Conservation (phyloP, 306 rosid genomes). For the Purshia tridentata region DNA sequence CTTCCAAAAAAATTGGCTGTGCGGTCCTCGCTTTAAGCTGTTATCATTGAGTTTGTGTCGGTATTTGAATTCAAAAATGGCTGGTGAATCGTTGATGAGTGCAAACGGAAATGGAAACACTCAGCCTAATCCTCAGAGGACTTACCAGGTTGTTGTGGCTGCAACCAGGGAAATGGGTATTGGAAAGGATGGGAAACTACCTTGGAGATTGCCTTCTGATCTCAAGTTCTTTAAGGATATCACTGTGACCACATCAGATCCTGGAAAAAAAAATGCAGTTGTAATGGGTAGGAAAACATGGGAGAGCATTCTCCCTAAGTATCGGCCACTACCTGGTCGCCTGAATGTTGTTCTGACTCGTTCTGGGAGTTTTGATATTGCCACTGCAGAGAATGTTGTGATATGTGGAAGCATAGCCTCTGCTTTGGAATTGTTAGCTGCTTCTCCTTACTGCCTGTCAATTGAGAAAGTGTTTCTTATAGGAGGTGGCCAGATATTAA, state of each 20-base stretch:
- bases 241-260: slow-evolving; percentile 64
- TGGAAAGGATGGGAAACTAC: slow-evolving; percentile 80
- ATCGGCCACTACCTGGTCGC: slow-evolving; percentile 78
- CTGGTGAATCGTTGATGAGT: slow-evolving; percentile 49
- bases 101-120: slow-evolving; percentile 51
- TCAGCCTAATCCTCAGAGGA: slow-evolving; percentile 64
- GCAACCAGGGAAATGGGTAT: slow-evolving; percentile 85
- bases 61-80: slow-evolving; percentile 51
- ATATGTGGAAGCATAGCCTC: slow-evolving; percentile 83
- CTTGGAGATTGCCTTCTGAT: slow-evolving; percentile 85
- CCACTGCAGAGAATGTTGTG: slow-evolving; percentile 88
- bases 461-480: slow-evolving; percentile 91
- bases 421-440: slow-evolving; percentile 85
- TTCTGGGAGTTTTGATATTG: slow-evolving; percentile 90
- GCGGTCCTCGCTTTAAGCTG: slow-evolving; percentile 30
- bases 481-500: slow-evolving; percentile 84
- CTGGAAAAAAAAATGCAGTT: slow-evolving; percentile 82
- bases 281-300: slow-evolving; percentile 95
- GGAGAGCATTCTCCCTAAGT: slow-evolving; percentile 72
- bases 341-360: slow-evolving; percentile 93
- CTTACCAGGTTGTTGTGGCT: slow-evolving; percentile 87
- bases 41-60: slow-evolving; percentile 23
- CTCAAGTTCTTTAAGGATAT: slow-evolving; percentile 66
- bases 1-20: slow-evolving; percentile 36
- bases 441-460: slow-evolving; percentile 85